Conservation (phyloP, 208 protist species). For the Kentomonas sorsogonicus region DNA sequence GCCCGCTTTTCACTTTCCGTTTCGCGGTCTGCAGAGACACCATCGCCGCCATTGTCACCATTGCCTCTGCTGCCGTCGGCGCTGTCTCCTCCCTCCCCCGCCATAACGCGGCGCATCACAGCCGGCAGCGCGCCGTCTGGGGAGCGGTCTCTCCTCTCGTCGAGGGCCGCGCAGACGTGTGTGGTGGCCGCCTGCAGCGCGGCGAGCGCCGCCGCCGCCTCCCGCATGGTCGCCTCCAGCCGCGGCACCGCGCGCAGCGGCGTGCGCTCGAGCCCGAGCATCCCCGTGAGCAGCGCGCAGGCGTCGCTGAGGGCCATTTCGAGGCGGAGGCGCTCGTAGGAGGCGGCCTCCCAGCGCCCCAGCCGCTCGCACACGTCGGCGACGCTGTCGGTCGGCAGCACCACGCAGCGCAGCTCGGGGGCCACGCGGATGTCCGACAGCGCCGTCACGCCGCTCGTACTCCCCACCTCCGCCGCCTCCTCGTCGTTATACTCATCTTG, state of each 20-base stretch:
- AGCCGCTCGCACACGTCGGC: constrained; percentile 64
- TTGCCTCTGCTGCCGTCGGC: constrained; percentile 1
- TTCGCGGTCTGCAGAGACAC: too few species aligned
- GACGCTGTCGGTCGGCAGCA: constrained; percentile 71
- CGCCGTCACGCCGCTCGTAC: constrained; percentile 52
- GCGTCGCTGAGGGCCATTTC: constrained; percentile 75
- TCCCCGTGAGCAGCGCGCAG: constrained; percentile 37
- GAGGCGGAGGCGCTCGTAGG: constrained; percentile 69
- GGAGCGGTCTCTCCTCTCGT: constrained; percentile 12
- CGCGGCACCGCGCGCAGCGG: constrained; percentile 41
- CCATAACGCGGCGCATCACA: not conserved
- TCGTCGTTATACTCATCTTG: too few species aligned
- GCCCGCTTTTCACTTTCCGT: too few species aligned
- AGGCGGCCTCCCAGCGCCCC: constrained; percentile 66
- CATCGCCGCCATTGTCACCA: too few species aligned
- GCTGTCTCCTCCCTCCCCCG: not conserved
- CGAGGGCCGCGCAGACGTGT: constrained; percentile 42
- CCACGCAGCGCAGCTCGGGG: constrained; percentile 59
- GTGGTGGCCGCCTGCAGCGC: constrained; percentile 57
- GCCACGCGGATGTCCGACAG: constrained; percentile 48
- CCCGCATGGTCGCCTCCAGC: constrained; percentile 27
- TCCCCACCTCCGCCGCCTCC: too few species aligned
- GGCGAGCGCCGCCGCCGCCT: constrained; percentile 35
- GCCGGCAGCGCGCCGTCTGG: not conserved
- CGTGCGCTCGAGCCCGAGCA: constrained; percentile 39